These are phyloP conservation scores for Calonectria hawksworthii DNA, from an alignment of 2,329 filamentous ascomycete species.

Conservation along the genomic window DNA sequence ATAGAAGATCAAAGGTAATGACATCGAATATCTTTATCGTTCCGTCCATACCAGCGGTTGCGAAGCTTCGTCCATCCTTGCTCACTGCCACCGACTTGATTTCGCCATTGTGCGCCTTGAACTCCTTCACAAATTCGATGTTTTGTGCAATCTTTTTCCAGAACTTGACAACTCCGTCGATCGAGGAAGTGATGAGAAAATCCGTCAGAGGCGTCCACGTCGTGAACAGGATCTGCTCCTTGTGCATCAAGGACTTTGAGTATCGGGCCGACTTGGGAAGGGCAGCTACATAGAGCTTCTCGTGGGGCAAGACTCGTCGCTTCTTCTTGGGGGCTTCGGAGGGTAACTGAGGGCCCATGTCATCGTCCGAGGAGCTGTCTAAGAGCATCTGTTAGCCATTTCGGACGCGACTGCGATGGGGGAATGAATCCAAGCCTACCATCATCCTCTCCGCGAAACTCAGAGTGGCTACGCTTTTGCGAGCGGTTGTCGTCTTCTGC, in stretches of 20 bases:
- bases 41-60: constrained; percentile 84
- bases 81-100: constrained; percentile 88
- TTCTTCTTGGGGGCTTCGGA: constrained; percentile 90
- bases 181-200: constrained; percentile 93
- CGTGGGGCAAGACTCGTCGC: constrained; percentile 89
- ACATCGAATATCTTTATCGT: constrained; percentile 86
- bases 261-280: constrained; percentile 86
- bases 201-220: constrained; percentile 93
- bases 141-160: constrained; percentile 96
- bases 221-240: constrained; percentile 90
- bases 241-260: constrained; percentile 98
- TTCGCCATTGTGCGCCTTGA: constrained; percentile 89
- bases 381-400: constrained; percentile 27
- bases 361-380: constrained; percentile 86
- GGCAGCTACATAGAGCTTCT: constrained; percentile 94
- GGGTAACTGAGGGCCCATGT: constrained; percentile 93
- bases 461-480: constrained; percentile 68
- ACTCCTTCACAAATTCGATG: constrained; percentile 99
- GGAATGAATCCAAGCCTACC: constrained; percentile 55
- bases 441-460: constrained; percentile 64
- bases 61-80: constrained; percentile 92
- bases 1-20: constrained; percentile 88
- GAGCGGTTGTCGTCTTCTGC: constrained; percentile 52
- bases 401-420: constrained; percentile 1
- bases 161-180: constrained; percentile 98